Evolutionary conservation across 2,329 filamentous ascomycete species (phyloP).

Genomic region (Diaporthe ampelina): DNA sequence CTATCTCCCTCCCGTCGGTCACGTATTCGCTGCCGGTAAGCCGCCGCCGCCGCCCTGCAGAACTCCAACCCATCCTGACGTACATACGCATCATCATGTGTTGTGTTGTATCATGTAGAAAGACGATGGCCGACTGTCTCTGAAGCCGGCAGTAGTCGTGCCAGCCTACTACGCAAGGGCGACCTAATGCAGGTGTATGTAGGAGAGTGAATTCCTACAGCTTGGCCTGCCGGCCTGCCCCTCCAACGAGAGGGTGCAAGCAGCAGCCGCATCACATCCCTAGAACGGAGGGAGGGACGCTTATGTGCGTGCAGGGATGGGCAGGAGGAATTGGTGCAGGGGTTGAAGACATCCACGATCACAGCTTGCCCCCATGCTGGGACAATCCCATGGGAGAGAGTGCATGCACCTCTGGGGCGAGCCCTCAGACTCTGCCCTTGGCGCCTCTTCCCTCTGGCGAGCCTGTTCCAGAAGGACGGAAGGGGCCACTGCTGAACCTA

Average conservation of each 20-base stretch:
- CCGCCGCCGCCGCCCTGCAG: not conserved
- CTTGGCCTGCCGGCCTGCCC: not conserved
- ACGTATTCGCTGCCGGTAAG: not conserved
- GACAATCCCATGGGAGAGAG: not conserved
- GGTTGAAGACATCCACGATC: not conserved
- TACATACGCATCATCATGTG: not conserved
- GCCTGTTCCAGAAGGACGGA: conserved; percentile 22
- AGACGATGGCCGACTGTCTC: not conserved
- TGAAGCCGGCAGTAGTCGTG: not conserved
- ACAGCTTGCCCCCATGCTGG: not conserved
- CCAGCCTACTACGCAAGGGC: conserved; percentile 9
- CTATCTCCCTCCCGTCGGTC: not conserved
- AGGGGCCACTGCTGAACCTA: not conserved
- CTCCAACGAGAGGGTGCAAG: not conserved
- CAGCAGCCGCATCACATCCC: not conserved
- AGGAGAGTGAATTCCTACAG: not conserved
- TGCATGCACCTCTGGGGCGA: not conserved
- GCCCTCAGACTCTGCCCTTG: conserved; percentile 1
- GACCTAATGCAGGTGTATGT: not conserved
- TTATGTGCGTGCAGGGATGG: not conserved
- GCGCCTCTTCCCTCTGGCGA: conserved; percentile 5
- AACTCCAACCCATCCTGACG: not conserved
- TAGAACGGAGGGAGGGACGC: not conserved
- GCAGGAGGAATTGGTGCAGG: not conserved
- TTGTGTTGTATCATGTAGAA: not conserved